Evolutionary conservation across 129 eudicot genomes (phyloP), one percentile per base, ranked within the genome.

Genomic region (Gnaphalium uliginosum): DNA sequence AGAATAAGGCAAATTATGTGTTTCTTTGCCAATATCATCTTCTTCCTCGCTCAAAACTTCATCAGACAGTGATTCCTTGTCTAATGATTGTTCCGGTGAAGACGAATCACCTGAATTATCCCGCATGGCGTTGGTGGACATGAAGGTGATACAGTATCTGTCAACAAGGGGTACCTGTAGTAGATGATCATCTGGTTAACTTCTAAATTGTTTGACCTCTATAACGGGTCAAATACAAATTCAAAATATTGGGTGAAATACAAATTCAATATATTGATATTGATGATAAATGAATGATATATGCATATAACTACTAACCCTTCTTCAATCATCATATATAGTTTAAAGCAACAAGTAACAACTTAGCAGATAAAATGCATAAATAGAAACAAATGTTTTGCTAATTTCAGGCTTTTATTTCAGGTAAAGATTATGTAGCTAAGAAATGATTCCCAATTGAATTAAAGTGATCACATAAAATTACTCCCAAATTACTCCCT

Each of bases 31-130:
- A 57, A 77, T 84, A 82, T 85, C 87, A 74, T 77, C 98, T 65
- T 85, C 97, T 46, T 89, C 93, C 69, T 87, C 91, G 50, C 87
- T 89, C 7, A 83, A 46, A 68, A 79, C 86, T 48, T 85, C 89
- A 74, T 87, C 96, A 66, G 93, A 87, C 59, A 81, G 90, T 18
- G 96, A 87, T 24, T 74, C 89, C 25, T 84, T 89, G 56, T 87
- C 96, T 69, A 82, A 72, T 43, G 98, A 89, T 79, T 79, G 91
- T 86, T 87, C 97, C 39, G 35, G 66, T 43, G 96, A 89, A 65
- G 90, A 82, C 53, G 96, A 87, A 65, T 86, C 89, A n/a, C 86
- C 85, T 58, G 86, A 90, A 85, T 79, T 89, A 62, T 76, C 87
- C 41, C 64, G 79, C 85, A 82, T 80, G 75, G 79, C 72, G 26